A percentile compares a stretch with the other conserved stretches of the same genome.
These are phyloP conservation scores for Kwoniella europaea DNA, from an alignment of 768 basidiomycete species.

Conservation along the genomic window DNA sequence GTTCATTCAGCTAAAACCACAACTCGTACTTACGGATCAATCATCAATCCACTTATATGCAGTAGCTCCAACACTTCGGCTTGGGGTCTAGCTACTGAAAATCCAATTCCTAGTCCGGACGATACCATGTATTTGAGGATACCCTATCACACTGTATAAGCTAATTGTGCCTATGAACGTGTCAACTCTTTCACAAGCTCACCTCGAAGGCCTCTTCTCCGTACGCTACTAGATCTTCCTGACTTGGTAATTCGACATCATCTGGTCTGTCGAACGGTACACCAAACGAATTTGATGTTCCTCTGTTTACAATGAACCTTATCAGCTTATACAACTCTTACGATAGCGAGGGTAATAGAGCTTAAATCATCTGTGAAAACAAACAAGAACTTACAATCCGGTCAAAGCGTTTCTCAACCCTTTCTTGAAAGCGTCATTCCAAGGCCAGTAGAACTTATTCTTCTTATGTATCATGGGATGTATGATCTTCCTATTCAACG, in stretches of 20 bases:
- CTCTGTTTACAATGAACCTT: conserved; percentile 29
- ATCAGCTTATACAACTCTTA: background rate
- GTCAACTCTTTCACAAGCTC: background rate
- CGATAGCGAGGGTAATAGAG: background rate
- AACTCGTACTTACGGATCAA: conserved; percentile 64
- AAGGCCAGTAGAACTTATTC: conserved; percentile 34
- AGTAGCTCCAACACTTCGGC: conserved; percentile 83
- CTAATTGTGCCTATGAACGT: background rate
- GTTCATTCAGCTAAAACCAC: background rate
- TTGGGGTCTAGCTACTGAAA: conserved; percentile 74
- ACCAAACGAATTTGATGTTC: conserved; percentile 53
- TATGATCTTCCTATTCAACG: conserved; percentile 43
- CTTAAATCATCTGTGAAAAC: background rate
- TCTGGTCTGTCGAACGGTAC: conserved; percentile 39
- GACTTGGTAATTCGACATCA: conserved; percentile 23
- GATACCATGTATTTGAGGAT: conserved; percentile 99
- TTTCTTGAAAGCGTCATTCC: conserved; percentile 47
- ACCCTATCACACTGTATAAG: conserved; percentile 65
- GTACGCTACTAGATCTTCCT: conserved; percentile 44
- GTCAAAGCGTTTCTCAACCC: conserved; percentile 55
- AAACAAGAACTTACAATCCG: conserved; percentile 41
- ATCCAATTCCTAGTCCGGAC: conserved; percentile 67
- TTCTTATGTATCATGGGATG: conserved; percentile 28
- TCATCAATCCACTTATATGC: conserved; percentile 85
- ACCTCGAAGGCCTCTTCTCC: conserved; percentile 56